Evolutionary conservation across 345 rosid genomes (phyloP), one percentile per base, ranked within the genome.

Genomic region (Hibiscus trionum): DNA sequence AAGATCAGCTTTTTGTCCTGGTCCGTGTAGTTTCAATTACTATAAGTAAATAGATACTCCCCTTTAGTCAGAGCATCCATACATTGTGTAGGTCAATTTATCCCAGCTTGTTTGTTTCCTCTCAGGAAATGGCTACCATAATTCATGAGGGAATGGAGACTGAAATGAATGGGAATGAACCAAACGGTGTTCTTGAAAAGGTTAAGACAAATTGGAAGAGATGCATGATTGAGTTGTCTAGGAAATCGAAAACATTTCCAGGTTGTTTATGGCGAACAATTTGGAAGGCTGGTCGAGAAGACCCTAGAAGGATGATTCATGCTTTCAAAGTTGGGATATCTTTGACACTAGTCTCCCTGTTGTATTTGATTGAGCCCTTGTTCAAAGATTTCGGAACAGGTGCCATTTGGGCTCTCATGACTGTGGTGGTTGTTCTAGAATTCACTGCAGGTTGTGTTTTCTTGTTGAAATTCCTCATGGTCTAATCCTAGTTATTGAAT

Each of bases 251-350:
- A 49, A 49, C 15, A 49, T 12, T 49, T 49, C 84, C 78, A 0
- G 37, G 78, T 21, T 33, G 65, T 63, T 35, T 78, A 6, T 78
- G 81, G 72, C 69, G 58, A 29, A 80, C 64, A 69, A 73, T 85
- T 33, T 82, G 87, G 86, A 73, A 79, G 17, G 72, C 81, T 1
- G 96, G 97, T 15, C 77, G 78, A 61, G 96, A 93, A 27, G 98
- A 93, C 78, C 92, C 96, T 7, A 74, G 98, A 71, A 82, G 94
- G 74, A 80, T 74, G 64, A 76, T 85, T 27, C 98, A 93, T 81
- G 83, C 97, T 39, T 49, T 91, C 37, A 91, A 93, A 85, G 96
- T 93, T 19, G 97, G 98, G 1, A 15, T 80, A 0, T 77, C 96
- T 14, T 72, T 93, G 76, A 80, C 96, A 33, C 72, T 93, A 47